Evolutionary conservation across 169 alveolate species (phyloP).

Genomic region (Perkinsus olseni): DNA sequence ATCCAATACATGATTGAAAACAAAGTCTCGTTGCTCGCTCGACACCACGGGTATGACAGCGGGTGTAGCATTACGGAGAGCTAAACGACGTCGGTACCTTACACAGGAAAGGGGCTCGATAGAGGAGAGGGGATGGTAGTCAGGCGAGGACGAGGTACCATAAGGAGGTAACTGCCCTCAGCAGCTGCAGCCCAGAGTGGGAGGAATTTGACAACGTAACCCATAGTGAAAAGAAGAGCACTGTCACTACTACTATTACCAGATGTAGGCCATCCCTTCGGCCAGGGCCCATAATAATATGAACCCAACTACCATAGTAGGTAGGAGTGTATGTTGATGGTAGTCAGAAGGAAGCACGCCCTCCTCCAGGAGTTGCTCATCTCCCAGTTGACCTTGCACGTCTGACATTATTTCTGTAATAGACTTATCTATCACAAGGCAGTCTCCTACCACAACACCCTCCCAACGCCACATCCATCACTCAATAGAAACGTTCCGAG

Average conservation of each 20-base stretch:
- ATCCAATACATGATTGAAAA: neutral
- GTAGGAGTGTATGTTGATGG: neutral
- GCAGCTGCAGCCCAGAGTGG: neutral
- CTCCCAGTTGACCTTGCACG: too few species aligned
- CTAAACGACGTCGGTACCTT: neutral
- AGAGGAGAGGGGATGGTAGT: neutral
- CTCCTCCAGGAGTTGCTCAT: too few species aligned
- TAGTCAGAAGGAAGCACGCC: neutral
- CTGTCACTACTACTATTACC: neutral
- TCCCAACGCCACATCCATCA: too few species aligned
- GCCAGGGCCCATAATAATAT: neutral
- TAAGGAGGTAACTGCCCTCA: neutral
- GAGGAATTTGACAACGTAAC: neutral
- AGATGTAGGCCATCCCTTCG: neutral
- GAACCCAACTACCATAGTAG: neutral
- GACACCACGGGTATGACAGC: neutral
- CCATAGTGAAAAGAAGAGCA: neutral
- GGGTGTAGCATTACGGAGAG: neutral
- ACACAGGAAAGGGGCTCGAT: neutral
- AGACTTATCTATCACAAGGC: too few species aligned
- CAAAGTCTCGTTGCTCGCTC: neutral
- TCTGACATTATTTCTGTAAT: too few species aligned
- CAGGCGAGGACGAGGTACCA: neutral
- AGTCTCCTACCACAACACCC: too few species aligned
- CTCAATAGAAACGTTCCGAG: neutral